Base-by-base conservation (phyloP, 1,139 yeast species). In the Debaryomyces singareniensis region DNA sequence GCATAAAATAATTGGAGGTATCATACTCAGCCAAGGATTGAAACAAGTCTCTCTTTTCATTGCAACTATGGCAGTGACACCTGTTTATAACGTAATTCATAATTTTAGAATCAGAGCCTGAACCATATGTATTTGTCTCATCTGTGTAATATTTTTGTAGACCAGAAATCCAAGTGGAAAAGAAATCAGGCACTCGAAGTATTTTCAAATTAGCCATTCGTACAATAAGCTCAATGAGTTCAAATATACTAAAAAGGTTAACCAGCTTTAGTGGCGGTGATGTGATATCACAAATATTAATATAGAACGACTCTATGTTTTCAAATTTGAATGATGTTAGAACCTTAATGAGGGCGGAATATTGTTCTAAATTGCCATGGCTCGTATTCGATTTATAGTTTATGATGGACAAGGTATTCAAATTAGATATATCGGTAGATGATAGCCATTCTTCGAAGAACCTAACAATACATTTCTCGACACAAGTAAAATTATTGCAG, bases 111-210 rank as follows among this genome's bases (percentile, higher is more conserved):
- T 18, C 21, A 7, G 21, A 18, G 29, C 35, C 38, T 12, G 29
- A 28, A 4, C 26, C 18, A 15, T 29, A 22, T 27, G 31, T 37
- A 25, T 40, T 34, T 2, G 40, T 27, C 5, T 24, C 15, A n/a
- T n/a, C n/a, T n/a, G n/a, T n/a, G n/a, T n/a, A n/a, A n/a, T n/a
- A n/a, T n/a, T n/a, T n/a, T 1, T 48, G 43, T 13, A 50, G 38
- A 16, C 38, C 37, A 4, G 34, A 35, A n/a, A 43, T 27, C 56
- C 56, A 53, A 18, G 42, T 44, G 33, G 49, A 39, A 38, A 53
- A 51, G 27, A 50, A 53, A 35, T 53, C 59, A 2, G 58, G 58
- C 11, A 53, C 36, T 2, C 40, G 35, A 16, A 53, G 33, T 15
- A 38, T 39, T 5, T 34, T 26, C 13, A 51, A 34, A 12, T 37